Conservation (phyloP, 2,329 filamentous ascomycete genomes). For the Pseudogymnoascus sp. region DNA sequence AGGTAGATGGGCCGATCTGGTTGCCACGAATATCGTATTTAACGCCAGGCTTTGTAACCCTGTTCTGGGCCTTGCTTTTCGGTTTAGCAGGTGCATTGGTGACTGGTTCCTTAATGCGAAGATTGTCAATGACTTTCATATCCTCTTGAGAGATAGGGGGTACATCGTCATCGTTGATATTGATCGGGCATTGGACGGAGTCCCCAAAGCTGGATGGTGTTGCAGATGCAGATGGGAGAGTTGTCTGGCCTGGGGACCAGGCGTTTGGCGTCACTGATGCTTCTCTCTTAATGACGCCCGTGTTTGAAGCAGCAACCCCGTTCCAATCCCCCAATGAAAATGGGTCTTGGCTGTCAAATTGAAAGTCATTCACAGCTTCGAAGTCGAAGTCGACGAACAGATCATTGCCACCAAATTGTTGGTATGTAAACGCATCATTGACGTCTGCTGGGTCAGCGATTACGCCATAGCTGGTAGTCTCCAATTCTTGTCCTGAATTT, state of each 20-base stretch:
- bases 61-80: not conserved
- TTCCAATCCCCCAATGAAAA: not conserved
- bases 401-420: not conserved
- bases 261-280: not conserved
- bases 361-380: not conserved
- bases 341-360: not conserved
- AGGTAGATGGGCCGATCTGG: not conserved
- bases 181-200: not conserved
- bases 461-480: no score
- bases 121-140: not conserved
- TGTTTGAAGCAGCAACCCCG: not conserved
- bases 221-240: not conserved
- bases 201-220: not conserved
- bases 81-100: not conserved
- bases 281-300: not conserved
- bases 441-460: not conserved
- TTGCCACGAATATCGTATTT: conserved; percentile 1
- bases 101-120: not conserved
- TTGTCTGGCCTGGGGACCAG: not conserved
- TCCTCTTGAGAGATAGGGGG: not conserved
- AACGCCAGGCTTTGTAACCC: not conserved
- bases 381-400: not conserved
- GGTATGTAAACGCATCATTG: not conserved
- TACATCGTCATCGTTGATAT: not conserved
- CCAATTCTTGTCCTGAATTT: not conserved